These are phyloP conservation scores for Pythium insidiosum DNA, from an alignment of 352 stramenopile species.

Conservation along the genomic window DNA sequence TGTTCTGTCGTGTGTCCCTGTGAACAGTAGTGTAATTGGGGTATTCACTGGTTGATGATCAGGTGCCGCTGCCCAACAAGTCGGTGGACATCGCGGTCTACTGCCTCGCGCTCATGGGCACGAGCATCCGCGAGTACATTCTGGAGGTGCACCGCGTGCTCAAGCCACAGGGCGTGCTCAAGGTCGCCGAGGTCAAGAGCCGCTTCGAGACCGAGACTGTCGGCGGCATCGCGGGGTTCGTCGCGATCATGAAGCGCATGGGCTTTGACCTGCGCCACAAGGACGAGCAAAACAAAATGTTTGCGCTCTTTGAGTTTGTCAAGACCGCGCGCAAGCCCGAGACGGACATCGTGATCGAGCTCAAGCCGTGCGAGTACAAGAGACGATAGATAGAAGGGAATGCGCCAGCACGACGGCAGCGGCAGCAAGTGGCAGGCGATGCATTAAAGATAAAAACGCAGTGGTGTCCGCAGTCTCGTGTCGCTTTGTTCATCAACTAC, in stretches of 20 bases:
- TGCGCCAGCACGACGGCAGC: too few species aligned
- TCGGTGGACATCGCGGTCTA: slow-evolving; percentile 96
- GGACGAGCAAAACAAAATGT: slow-evolving; percentile 84
- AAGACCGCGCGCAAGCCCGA: slow-evolving; percentile 52
- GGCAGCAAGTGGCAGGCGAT: background rate
- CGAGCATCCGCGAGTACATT: slow-evolving; percentile 96
- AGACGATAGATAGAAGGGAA: slow-evolving; percentile 49
- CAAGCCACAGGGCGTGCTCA: slow-evolving; percentile 89
- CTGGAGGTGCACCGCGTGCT: slow-evolving; percentile 93
- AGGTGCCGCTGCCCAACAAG: slow-evolving; percentile 88
- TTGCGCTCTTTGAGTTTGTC: slow-evolving; percentile 77
- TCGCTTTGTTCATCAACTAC: too few species aligned
- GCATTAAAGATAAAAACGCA: background rate
- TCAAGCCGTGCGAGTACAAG: slow-evolving; percentile 86
- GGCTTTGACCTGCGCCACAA: slow-evolving; percentile 67
- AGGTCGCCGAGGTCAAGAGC: slow-evolving; percentile 79
- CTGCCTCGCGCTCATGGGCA: slow-evolving; percentile 98
- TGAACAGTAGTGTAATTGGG: background rate
- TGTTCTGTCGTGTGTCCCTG: too few species aligned
- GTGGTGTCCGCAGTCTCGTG: too few species aligned
- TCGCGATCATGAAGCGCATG: slow-evolving; percentile 43
- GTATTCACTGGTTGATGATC: slow-evolving; percentile 9
- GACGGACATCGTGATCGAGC: slow-evolving; percentile 39
- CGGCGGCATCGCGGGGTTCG: slow-evolving; percentile 58
- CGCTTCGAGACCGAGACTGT: slow-evolving; percentile 69